Base-by-base conservation (phyloP, 2,329 filamentous ascomycete species). In the Endocalyx cinctus region DNA sequence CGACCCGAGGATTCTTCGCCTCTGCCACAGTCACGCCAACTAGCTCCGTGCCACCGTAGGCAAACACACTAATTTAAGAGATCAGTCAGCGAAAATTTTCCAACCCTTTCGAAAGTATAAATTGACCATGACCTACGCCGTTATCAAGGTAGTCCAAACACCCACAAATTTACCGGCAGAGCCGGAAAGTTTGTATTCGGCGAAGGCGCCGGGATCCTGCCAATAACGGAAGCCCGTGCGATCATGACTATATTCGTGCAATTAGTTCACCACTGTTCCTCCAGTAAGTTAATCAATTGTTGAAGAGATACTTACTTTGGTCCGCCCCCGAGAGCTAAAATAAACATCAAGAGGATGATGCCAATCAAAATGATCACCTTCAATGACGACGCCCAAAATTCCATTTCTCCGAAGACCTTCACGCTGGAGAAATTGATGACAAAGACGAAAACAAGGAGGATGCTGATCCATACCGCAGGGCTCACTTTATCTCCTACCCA, bases 1-100 rank as follows among this genome's bases (percentile, higher is more conserved):
- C 18, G 5, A 18, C 6, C 23, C 23, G 31, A 5, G 31, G 31
- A n/a, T 34, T 16, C 2, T 28, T 27, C 5, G 25, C 25, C 16
- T 34, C 31, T 6, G 13, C 30, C 6, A 23, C 30, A 4, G 20
- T 26, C 12, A 33, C 19, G 18, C 19, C 30, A 5, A 33, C 30
- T 1, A 33, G 19, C 30, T 33, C 19, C n/a, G 22, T 33, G 19
- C 22, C 15, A n/a, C 17, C 17, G 22, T 25, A 33, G 5, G 30
- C 30, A 16, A 20, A 25, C 3, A 34, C 15, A n/a, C n/a, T n/a
- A n/a, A n/a, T n/a, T n/a, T n/a, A n/a, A n/a, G 78, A 72, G 38
- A 87, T 86, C 12, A 87, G 63, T 47, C 84, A 88, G 45, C 83
- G 76, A 26, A 90, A 54, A n/a, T n/a, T n/a, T n/a, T n/a, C n/a